phyloP scores from a whole-genome alignment of 495 filamentous ascomycete genomes.

The Cladorrhinum samala region DNA sequence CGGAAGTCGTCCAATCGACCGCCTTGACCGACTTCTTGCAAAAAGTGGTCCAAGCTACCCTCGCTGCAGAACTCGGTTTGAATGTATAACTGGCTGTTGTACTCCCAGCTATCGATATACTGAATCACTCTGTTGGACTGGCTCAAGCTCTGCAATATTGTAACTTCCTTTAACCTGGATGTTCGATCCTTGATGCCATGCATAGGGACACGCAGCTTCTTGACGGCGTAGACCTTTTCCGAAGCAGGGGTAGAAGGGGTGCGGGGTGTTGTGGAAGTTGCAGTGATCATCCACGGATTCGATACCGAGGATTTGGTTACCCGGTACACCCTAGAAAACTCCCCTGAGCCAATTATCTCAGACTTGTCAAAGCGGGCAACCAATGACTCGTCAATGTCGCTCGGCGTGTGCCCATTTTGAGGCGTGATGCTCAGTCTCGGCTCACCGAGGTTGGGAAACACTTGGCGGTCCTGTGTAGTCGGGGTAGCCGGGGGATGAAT shows the following conservation, averaged over 20 bases:
- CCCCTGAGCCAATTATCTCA: constrained; percentile 73
- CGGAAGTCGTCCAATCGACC: constrained; percentile 92
- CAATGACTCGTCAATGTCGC: constrained; percentile 65
- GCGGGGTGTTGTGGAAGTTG: constrained; percentile 24
- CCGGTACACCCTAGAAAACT: constrained; percentile 88
- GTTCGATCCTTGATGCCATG: constrained; percentile 67
- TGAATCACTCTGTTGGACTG: constrained; percentile 76
- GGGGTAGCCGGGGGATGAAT: constrained; percentile 64
- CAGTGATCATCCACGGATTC: constrained; percentile 14
- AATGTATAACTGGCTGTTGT: constrained; percentile 75
- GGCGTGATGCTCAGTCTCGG: constrained; percentile 45
- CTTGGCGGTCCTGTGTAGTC: constrained; percentile 51
- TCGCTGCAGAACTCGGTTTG: constrained; percentile 95
- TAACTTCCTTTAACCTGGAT: constrained; percentile 73
- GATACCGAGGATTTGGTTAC: constrained; percentile 46
- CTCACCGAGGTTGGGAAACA: constrained; percentile 41
- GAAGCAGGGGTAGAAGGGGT: constrained; percentile 40
- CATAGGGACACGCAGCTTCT: constrained; percentile 80
- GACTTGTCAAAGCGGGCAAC: constrained; percentile 68
- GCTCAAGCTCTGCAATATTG: constrained; percentile 62
- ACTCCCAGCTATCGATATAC: constrained; percentile 80
- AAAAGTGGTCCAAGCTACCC: constrained; percentile 79
- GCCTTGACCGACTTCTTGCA: constrained; percentile 68
- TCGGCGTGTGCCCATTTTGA: constrained; percentile 46
- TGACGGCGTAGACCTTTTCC: constrained; percentile 73